Evolutionary conservation across 2,329 filamentous ascomycete genomes (phyloP).

Genomic region (Phyllosticta citribraziliensis): DNA sequence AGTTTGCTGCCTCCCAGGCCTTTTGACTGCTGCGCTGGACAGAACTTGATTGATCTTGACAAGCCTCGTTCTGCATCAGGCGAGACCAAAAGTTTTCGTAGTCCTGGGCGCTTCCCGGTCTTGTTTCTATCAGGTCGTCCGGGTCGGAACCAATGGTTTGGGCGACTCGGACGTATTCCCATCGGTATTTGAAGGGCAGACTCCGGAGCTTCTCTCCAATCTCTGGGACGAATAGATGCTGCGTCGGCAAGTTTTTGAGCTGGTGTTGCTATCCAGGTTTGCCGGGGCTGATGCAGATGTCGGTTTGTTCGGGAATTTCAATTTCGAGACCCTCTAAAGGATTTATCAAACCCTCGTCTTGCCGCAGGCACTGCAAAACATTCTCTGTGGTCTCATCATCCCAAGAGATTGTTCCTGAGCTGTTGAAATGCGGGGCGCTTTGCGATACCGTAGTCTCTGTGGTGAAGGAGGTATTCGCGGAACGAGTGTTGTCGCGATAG

Average conservation of each 20-base stretch:
- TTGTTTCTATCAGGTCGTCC: not conserved
- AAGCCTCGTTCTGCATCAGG: slow-evolving; percentile 9
- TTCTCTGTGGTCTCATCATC: not conserved
- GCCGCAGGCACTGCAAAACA: not conserved
- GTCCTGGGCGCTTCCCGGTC: not conserved
- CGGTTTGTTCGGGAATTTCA: not conserved
- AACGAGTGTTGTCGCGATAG: not conserved
- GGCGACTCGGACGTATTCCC: slow-evolving; percentile 24
- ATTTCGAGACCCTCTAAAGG: not conserved
- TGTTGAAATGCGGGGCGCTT: not conserved
- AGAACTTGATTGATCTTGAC: not conserved
- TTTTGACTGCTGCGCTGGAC: slow-evolving; percentile 13
- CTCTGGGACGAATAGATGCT: slow-evolving; percentile 21
- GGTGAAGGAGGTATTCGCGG: slow-evolving; percentile 1
- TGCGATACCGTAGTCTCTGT: not conserved
- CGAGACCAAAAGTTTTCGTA: slow-evolving; percentile 17
- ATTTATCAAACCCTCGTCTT: not conserved
- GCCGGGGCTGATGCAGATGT: not conserved
- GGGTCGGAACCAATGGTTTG: slow-evolving; percentile 11
- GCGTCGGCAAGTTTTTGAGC: slow-evolving; percentile 20
- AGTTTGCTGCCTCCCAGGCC: slow-evolving; percentile 20
- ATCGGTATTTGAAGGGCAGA: slow-evolving; percentile 23
- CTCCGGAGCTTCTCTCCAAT: slow-evolving; percentile 7
- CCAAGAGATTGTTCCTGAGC: not conserved
- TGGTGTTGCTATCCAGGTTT: slow-evolving; percentile 12